phyloP scores from a whole-genome alignment of 306 rosid genomes.

The Carpinus viminea region DNA sequence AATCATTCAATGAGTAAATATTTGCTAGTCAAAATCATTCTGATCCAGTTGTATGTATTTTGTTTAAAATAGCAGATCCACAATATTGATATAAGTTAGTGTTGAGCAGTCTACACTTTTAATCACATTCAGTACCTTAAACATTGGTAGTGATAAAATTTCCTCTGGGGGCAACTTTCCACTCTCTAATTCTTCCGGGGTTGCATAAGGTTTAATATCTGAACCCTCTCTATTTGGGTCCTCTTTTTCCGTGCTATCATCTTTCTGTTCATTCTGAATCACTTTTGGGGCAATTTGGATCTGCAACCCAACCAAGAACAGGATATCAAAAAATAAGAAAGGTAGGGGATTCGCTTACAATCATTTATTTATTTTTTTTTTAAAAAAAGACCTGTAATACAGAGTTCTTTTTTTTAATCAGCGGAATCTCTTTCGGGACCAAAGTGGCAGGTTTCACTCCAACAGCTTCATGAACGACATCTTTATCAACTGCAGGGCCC shows the following conservation, averaged over 20 bases:
- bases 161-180: conserved; percentile 89
- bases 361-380: too few relatives aligned
- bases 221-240: conserved; percentile 54
- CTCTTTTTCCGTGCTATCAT: conserved; percentile 37
- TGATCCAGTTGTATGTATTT: background rate
- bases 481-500: conserved; percentile 93
- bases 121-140: conserved; percentile 60
- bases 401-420: conserved; percentile 78
- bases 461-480: conserved; percentile 84
- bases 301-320: conserved; percentile 48
- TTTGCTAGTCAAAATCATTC: conserved; percentile 20
- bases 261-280: conserved; percentile 46
- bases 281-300: conserved; percentile 69
- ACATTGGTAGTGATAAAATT: conserved; percentile 89
- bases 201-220: conserved; percentile 53
- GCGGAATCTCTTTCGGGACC: conserved; percentile 85
- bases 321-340: conserved; percentile 17
- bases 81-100: background rate
- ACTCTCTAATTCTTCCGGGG: conserved; percentile 68
- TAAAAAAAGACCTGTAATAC: conserved; percentile 60
- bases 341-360: conserved; percentile 12
- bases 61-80: background rate
- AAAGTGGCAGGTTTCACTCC: conserved; percentile 77
- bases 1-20: conserved; percentile 10
- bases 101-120: background rate